Evolutionary conservation across 2,329 filamentous ascomycete genomes (phyloP), one percentile per base, ranked within the genome.

Genomic region (Calonectria montana): DNA sequence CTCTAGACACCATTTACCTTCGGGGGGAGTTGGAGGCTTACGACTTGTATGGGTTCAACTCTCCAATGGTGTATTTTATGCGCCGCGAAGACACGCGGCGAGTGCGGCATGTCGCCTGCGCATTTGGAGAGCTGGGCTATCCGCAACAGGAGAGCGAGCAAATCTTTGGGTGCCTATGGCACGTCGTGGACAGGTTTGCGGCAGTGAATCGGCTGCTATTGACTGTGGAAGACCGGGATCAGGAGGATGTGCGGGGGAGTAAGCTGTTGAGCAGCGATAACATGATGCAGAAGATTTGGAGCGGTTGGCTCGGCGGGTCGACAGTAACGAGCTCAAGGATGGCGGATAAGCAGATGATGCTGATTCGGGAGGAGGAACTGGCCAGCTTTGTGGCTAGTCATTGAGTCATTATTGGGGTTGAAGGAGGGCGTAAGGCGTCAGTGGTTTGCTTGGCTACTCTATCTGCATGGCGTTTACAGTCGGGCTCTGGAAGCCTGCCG

Each of bases 51-150:
- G 87, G 86, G 29, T 85, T 87, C 82, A 86, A 84, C 81, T 81
- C 82, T 64, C 86, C 87, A 29, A 86, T 88, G 85, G 83, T 85
- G 57, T 87, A 88, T 75, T 88, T 88, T 75, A 72, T 88, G 23
- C 77, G 80, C 18, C 77, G 78, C n/a, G 80, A 83, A 67, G 87
- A 88, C 76, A 83, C 86, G 37, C 73, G 73, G 16, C 84, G 86
- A 31, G 86, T 88, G 64, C 79, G 82, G 27, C 82, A 85, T 73
- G 81, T 87, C 8, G 87, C 85, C 6, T 83, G 86, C 69, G 81
- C 84, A 1, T 86, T 87, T 67, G 78, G 81, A 35, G 86, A 87
- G 76, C 81, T 88, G 69, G 81, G 83, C 27, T 85, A 86, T 69
- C 84, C 84, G 61, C 80, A 83, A 59, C 81, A 84, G 61, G 84